Evolutionary conservation across 352 stramenopile genomes (phyloP).

Genomic region (Peronospora belbahrii): DNA sequence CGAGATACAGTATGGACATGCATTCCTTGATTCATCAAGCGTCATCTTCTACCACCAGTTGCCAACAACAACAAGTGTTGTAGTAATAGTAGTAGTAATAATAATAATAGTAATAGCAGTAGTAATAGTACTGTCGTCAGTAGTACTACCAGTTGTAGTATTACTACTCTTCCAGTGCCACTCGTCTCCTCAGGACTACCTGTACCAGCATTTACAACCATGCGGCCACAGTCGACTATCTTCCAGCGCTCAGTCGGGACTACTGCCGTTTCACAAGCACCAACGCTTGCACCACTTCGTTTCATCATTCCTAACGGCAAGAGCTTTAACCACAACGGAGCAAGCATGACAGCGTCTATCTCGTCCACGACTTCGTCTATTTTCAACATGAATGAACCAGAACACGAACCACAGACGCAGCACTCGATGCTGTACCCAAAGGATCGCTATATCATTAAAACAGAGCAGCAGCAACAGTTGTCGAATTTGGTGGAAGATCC

Average conservation of each 20-base stretch:
- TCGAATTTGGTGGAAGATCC: slow-evolving; percentile 10
- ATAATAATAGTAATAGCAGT: slow-evolving; percentile 3
- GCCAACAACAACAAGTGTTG: too few relatives aligned
- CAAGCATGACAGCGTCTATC: slow-evolving; percentile 1
- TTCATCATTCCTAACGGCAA: slow-evolving; percentile 62
- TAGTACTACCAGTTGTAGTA: neutral
- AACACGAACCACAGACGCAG: slow-evolving; percentile 21
- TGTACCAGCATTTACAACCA: slow-evolving; percentile 38
- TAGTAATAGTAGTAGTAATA: neutral
- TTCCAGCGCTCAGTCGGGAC: slow-evolving; percentile 17
- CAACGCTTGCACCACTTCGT: slow-evolving; percentile 60
- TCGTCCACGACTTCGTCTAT: slow-evolving; percentile 5
- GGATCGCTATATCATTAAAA: slow-evolving; percentile 20
- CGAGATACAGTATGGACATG: slow-evolving; percentile 50
- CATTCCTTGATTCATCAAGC: slow-evolving; percentile 60
- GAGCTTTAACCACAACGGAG: slow-evolving; percentile 4
- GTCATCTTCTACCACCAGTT: slow-evolving; percentile 17
- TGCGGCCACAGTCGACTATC: slow-evolving; percentile 33
- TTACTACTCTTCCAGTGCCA: slow-evolving; percentile 13
- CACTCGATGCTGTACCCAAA: slow-evolving; percentile 21
- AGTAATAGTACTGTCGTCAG: neutral
- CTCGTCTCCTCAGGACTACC: slow-evolving; percentile 24
- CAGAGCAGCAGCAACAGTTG: slow-evolving; percentile 15
- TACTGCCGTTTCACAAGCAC: slow-evolving; percentile 15
- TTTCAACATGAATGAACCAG: slow-evolving; percentile 17